Percentiles rank a stretch among this genome's conserved stretches.
These are phyloP conservation scores for Tylopilus vinaceipallidus DNA, from an alignment of 768 basidiomycete species.

Conservation along the genomic window DNA sequence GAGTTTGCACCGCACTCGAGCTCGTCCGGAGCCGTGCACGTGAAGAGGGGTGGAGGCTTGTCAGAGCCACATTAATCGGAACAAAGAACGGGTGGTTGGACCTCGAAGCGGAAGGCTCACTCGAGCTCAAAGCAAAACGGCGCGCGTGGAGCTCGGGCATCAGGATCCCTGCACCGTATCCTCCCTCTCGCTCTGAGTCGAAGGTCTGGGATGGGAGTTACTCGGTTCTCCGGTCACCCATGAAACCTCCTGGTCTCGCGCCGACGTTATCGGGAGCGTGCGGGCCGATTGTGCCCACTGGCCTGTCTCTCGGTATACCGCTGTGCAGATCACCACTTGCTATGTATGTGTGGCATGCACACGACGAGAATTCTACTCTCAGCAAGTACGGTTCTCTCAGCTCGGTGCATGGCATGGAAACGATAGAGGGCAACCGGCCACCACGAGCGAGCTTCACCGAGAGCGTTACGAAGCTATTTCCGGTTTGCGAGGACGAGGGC, in stretches of 20 bases:
- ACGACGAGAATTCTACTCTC: constrained; percentile 30
- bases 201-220: constrained; percentile 20
- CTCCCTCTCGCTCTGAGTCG: neutral
- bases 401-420: constrained; percentile 12
- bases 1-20: constrained; percentile 41
- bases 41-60: constrained; percentile 38
- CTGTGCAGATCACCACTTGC: constrained; percentile 51
- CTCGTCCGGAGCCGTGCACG: constrained; percentile 42
- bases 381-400: constrained; percentile 21
- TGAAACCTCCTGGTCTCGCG: constrained; percentile 23
- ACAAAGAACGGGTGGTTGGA: constrained; percentile 29
- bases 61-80: constrained; percentile 30
- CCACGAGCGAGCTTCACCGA: constrained; percentile 20
- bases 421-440: constrained; percentile 12
- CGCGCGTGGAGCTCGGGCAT: constrained; percentile 65
- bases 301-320: constrained; percentile 50
- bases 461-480: constrained; percentile 24
- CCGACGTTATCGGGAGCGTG: constrained; percentile 2
- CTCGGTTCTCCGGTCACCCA: neutral
- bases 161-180: constrained; percentile 35
- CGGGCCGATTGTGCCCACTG: constrained; percentile 29
- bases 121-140: constrained; percentile 59
- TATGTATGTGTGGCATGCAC: constrained; percentile 36
- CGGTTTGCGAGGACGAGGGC: constrained; percentile 30
- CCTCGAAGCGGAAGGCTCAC: constrained; percentile 30